These are phyloP conservation scores for Berkeleyomyces rouxiae DNA, from an alignment of 2,329 filamentous ascomycete genomes.

Conservation along the genomic window DNA sequence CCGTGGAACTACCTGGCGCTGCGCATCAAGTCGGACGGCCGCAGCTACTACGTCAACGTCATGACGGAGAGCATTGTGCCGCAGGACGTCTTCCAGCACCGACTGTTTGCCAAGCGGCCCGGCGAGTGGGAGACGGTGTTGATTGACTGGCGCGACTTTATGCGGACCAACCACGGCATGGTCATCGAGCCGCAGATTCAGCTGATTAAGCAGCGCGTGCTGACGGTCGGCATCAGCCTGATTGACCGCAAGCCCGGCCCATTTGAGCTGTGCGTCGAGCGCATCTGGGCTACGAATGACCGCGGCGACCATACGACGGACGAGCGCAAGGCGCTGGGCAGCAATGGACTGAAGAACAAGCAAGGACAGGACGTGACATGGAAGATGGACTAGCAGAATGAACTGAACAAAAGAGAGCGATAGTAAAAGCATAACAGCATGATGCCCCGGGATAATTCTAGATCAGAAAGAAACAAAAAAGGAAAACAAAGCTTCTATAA, in stretches of 20 bases:
- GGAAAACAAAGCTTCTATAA: conserved; percentile 5
- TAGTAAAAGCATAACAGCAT: not conserved
- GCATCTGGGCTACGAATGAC: conserved; percentile 76
- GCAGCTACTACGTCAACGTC: conserved; percentile 87
- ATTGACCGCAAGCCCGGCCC: conserved; percentile 80
- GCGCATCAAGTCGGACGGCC: conserved; percentile 75
- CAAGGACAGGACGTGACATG: conserved; percentile 13
- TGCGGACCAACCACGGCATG: conserved; percentile 81
- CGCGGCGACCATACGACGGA: conserved; percentile 4
- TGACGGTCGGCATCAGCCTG: conserved; percentile 70
- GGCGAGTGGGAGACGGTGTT: conserved; percentile 93
- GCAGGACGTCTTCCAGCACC: conserved; percentile 91
- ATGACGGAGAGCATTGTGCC: conserved; percentile 89
- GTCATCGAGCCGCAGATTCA: conserved; percentile 88
- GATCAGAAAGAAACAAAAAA: conserved; percentile 5
- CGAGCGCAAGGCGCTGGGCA: conserved; percentile 4
- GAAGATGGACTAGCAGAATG: conserved; percentile 8
- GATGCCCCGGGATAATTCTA: conserved; percentile 3
- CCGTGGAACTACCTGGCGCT: conserved; percentile 76
- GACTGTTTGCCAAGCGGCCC: conserved; percentile 60
- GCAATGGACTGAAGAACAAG: conserved; percentile 13
- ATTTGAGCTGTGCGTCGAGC: conserved; percentile 72
- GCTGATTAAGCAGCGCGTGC: conserved; percentile 70
- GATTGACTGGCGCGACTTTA: conserved; percentile 82
- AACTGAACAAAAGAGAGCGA: not conserved